Evolutionary conservation across 2,329 filamentous ascomycete genomes (phyloP), one percentile per base, ranked within the genome.

Genomic region (Dendrostoma leiphaemia): DNA sequence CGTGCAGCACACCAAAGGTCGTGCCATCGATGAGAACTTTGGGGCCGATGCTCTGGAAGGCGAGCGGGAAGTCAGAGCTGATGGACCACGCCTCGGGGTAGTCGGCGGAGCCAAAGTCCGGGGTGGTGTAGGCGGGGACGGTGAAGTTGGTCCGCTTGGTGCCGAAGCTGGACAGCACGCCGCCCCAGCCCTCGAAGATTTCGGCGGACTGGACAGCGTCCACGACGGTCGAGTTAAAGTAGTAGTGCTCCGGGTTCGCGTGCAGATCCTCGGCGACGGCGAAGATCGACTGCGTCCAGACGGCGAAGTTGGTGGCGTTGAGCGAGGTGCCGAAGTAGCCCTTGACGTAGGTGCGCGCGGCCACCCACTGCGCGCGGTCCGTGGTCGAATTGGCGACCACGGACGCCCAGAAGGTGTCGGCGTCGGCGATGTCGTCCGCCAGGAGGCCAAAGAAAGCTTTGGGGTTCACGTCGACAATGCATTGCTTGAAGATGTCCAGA

Each of bases 121-220:
- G 69, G n/a, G 73, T 64, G 23, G 66, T 65, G 34, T 72, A 66
- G 54, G 70, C 45, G 45, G 45, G 68, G 59, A 65, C 72, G 8
- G 59, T 65, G 40, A 73, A 48, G 31, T 48, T 48, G 5, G 46
- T 48, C 23, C 46, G 46, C 46, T 37, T 37, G 46, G 15, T 26
- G 46, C 46, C 46, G 23, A 48, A 26, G 6, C 3, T 37, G 12
- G 31, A 37, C 26, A 48, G 19, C 21, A 48, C 46, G 28, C 46
- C 46, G 24, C 46, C 46, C 46, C 46, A 48, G 31, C 46, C 46
- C 46, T 48, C 65, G 48, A 68, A 67, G 43, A 67, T 66, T 31
- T 59, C 57, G 21, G 64, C 63, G 1, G 55, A 41, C 3, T 60
- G 53, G 12, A 26, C 35, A n/a, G 32, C 17, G 32, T 32, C 32